A percentile compares a stretch with the other conserved stretches of the same genome.
These are phyloP conservation scores for Kodamaea ohmeri DNA, from an alignment of 1,139 yeast genomes.

Conservation along the genomic window DNA sequence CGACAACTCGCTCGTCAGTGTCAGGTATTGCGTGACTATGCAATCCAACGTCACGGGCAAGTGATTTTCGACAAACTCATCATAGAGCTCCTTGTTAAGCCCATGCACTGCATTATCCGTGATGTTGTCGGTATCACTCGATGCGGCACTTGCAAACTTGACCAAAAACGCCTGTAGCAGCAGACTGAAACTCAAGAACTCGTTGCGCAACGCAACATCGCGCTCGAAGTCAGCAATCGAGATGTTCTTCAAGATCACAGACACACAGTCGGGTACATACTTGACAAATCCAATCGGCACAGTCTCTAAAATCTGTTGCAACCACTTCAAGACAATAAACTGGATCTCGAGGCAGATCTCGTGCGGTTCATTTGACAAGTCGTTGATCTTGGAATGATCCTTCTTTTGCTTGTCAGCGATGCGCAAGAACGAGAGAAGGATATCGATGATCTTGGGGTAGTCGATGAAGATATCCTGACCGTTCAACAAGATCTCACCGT, in stretches of 20 bases:
- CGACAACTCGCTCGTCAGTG: slow-evolving; percentile 64
- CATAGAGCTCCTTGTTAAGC: slow-evolving; percentile 38
- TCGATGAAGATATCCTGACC: slow-evolving; percentile 88
- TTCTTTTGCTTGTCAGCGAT: slow-evolving; percentile 28
- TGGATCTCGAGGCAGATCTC: slow-evolving; percentile 72
- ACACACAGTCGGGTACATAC: slow-evolving; percentile 47
- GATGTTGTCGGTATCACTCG: slow-evolving; percentile 11
- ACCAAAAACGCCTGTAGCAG: slow-evolving; percentile 35
- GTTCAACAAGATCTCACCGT: slow-evolving; percentile 60
- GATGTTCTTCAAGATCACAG: slow-evolving; percentile 37
- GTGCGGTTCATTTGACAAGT: slow-evolving; percentile 36
- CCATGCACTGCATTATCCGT: slow-evolving; percentile 26
- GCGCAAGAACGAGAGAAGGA: slow-evolving; percentile 74
- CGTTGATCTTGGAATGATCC: slow-evolving; percentile 23
- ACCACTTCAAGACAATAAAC: slow-evolving; percentile 79
- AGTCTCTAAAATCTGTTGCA: slow-evolving; percentile 68
- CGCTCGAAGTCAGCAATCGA: slow-evolving; percentile 38
- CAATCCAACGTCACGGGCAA: slow-evolving; percentile 34
- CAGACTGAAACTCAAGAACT: slow-evolving; percentile 36
- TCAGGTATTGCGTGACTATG: slow-evolving; percentile 38
- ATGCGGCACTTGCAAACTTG: slow-evolving; percentile 25
- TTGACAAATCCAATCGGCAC: slow-evolving; percentile 76
- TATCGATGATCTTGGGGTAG: slow-evolving; percentile 75
- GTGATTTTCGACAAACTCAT: slow-evolving; percentile 41
- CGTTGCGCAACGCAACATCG: slow-evolving; percentile 39